Base-by-base conservation (phyloP, 2,329 filamentous ascomycete species). In the Fusarium vanettenii region DNA sequence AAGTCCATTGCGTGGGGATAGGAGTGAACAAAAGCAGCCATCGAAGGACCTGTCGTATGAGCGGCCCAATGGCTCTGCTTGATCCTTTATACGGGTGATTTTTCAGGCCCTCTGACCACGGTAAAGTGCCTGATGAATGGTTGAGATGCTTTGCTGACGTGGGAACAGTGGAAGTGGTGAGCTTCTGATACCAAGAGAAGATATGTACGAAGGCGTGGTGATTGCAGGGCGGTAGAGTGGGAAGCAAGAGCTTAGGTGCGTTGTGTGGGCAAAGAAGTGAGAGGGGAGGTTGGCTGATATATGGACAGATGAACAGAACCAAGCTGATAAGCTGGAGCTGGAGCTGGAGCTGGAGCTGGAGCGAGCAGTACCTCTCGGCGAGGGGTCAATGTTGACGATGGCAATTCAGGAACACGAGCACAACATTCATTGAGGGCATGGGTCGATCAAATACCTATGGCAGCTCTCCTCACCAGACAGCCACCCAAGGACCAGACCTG, bases 1-100 rank as follows among this genome's bases (percentile, higher is more conserved):
- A 72, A 37, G 31, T 75, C 72, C 72, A 75, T 67, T 63, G 67
- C 48, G 35, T 74, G 69, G 56, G 71, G 66, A 52, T 75, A 73
- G 39, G 73, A 62, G 55, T 76, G 74, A 22, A 76, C 52, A 29
- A 74, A 76, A 65, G 73, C 29, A 72, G 73, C 64, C 73, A 76
- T 76, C 11, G 43, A 29, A 48, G 57, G 41, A 31, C 11, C 3
- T 57, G 18, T 43, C 31, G 27, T 71, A 25, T 64, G 33, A 61
- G 33, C 39, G 5, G 37, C 27, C 10, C 45, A 69, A 65, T 62
- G 55, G 45, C 67, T n/a, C 45, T 61, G 55, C 48, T 45, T 43
- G 20, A 25, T 74, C 39, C 35, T 63, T 61, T n/a, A 39, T 14
- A 8, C 35, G 35, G 31, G 8, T 22, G 66, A 25, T 9, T 68